Evolutionary conservation across 306 rosid species (phyloP).

Genomic region (Fragaria vesca): DNA sequence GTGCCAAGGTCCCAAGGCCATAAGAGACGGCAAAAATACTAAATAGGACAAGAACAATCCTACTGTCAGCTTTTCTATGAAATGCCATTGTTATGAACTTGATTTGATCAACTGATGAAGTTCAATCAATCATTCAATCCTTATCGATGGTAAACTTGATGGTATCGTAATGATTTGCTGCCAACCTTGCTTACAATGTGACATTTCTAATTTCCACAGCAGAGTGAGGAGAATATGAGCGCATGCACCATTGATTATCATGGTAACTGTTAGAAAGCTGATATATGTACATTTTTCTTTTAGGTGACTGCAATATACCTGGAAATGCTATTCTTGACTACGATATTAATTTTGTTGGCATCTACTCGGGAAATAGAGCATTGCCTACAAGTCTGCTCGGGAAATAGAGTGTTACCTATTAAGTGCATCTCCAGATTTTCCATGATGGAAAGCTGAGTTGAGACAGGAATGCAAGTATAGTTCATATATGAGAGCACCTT

Average conservation of each 20-base stretch:
- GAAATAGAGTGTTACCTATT: slow-evolving; percentile 50
- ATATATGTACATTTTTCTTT: slow-evolving; percentile 26
- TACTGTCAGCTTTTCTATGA: background rate
- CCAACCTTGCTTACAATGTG: background rate
- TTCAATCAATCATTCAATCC: background rate
- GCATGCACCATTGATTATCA: background rate
- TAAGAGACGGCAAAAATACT: background rate
- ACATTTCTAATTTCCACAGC: background rate
- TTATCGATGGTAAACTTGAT: background rate
- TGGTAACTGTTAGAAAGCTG: slow-evolving; percentile 24
- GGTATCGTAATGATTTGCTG: background rate
- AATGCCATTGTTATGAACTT: background rate
- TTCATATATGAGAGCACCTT: slow-evolving; percentile 1
- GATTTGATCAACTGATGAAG: background rate
- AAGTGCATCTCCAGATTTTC: slow-evolving; percentile 23
- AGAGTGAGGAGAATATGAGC: background rate
- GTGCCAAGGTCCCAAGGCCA: background rate
- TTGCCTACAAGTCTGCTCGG: slow-evolving; percentile 47
- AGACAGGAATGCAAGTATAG: slow-evolving; percentile 25
- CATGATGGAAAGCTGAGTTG: slow-evolving; percentile 15
- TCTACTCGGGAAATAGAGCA: slow-evolving; percentile 78
- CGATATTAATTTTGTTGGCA: slow-evolving; percentile 65
- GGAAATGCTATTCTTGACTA: slow-evolving; percentile 88
- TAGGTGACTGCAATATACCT: slow-evolving; percentile 97
- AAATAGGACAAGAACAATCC: background rate